phyloP scores from a whole-genome alignment of 1,139 yeast genomes.

The Taphrina communis region DNA sequence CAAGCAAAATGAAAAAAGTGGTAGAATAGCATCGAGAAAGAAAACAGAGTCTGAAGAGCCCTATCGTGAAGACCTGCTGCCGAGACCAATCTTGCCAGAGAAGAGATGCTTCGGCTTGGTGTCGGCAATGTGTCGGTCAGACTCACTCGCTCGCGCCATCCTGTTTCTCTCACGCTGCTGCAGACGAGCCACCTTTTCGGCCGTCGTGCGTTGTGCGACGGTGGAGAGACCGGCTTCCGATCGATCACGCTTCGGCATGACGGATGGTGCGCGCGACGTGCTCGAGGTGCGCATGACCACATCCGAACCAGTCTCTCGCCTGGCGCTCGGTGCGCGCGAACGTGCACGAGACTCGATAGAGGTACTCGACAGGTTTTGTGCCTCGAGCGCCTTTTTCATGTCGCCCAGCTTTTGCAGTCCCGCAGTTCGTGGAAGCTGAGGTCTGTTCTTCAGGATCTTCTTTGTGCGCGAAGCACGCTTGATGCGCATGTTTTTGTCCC shows the following conservation, averaged over 20 bases:
- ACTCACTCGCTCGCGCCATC: conserved; percentile 92
- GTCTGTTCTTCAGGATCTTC: conserved; percentile 77
- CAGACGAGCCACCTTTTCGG: conserved; percentile 83
- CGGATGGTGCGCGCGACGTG: conserved; percentile 53
- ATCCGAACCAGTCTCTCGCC: conserved; percentile 72
- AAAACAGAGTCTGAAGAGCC: background rate
- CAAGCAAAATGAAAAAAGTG: background rate
- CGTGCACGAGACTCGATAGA: conserved; percentile 57
- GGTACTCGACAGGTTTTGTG: conserved; percentile 84
- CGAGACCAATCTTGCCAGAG: conserved; percentile 69
- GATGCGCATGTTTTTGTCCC: conserved; percentile 93
- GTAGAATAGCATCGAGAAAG: background rate
- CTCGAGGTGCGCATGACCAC: conserved; percentile 66
- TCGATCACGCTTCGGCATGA: conserved; percentile 70
- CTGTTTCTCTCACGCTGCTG: conserved; percentile 95
- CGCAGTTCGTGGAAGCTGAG: conserved; percentile 91
- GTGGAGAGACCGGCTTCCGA: conserved; percentile 81
- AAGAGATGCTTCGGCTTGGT: conserved; percentile 90
- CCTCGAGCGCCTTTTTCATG: conserved; percentile 87
- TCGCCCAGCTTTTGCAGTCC: conserved; percentile 74
- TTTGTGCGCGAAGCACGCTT: conserved; percentile 84
- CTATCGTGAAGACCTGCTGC: conserved; percentile 30
- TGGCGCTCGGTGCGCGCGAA: conserved; percentile 52
- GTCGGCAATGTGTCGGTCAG: conserved; percentile 87
- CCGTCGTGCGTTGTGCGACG: conserved; percentile 80